These are phyloP conservation scores for Lactarius trivialis DNA, from an alignment of 768 basidiomycete species.

Conservation along the genomic window DNA sequence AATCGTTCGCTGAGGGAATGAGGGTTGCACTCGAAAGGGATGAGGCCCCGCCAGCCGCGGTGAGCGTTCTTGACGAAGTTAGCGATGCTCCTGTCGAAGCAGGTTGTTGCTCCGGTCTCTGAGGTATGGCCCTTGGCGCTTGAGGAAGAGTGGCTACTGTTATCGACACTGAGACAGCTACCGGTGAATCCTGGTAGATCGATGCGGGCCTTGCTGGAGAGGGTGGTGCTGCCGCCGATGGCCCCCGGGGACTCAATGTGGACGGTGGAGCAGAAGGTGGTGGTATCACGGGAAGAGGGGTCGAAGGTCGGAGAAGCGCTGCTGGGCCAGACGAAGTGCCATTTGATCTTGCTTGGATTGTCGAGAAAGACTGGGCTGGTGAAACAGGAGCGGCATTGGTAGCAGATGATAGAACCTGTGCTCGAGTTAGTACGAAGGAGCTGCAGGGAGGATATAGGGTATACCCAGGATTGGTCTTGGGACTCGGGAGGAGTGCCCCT, in stretches of 20 bases:
- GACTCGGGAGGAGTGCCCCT: background rate
- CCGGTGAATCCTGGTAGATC: background rate
- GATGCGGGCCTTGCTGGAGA: background rate
- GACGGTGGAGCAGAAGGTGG: background rate
- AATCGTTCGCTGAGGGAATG: background rate
- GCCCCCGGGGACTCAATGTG: background rate
- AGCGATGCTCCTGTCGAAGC: background rate
- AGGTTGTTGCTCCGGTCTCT: background rate
- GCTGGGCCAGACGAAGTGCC: background rate
- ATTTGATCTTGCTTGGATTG: background rate
- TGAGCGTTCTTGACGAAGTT: background rate
- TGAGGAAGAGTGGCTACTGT: background rate
- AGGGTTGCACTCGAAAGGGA: background rate
- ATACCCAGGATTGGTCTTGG: background rate
- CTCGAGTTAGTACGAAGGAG: background rate
- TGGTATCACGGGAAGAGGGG: background rate
- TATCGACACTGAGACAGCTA: background rate
- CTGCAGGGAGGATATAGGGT: background rate
- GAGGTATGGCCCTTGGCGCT: background rate
- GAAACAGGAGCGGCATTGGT: background rate
- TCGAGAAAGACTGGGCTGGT: background rate
- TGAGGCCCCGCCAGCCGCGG: background rate
- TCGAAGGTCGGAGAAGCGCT: background rate
- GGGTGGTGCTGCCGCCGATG: background rate
- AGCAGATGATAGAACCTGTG: background rate